Evolutionary conservation across 768 basidiomycete species (phyloP).

Genomic region (Tylopilus subfusipes): DNA sequence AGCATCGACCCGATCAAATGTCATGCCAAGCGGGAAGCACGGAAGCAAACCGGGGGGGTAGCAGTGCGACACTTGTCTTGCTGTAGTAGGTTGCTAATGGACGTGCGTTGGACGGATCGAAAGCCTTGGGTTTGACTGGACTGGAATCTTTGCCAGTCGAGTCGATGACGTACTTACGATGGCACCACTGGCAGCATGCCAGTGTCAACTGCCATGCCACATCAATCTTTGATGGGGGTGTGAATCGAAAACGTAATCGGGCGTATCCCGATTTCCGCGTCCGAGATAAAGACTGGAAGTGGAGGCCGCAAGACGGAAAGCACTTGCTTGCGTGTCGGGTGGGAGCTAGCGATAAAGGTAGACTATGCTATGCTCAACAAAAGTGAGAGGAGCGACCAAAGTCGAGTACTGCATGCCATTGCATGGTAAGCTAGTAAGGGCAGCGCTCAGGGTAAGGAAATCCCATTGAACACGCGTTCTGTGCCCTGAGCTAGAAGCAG

Average conservation of each 20-base stretch:
- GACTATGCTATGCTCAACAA: not conserved
- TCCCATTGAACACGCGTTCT: not conserved
- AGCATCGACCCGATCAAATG: too few species aligned
- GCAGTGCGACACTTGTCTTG: too few species aligned
- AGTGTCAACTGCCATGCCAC: too few species aligned
- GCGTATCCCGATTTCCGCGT: not conserved
- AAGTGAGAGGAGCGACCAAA: not conserved
- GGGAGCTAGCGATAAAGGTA: not conserved
- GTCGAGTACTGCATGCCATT: not conserved
- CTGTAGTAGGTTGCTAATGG: not conserved
- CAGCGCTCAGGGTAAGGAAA: not conserved
- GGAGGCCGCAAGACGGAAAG: not conserved
- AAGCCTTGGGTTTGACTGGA: too few species aligned
- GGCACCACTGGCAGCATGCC: too few species aligned
- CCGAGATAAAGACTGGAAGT: not conserved
- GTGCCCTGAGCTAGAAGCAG: constrained; percentile 14
- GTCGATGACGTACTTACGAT: too few species aligned
- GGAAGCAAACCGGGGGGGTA: not conserved
- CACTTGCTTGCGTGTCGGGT: not conserved
- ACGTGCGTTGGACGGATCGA: not conserved
- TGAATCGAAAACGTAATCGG: not conserved
- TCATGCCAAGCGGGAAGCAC: too few species aligned
- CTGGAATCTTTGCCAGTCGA: too few species aligned
- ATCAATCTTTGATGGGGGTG: not conserved
- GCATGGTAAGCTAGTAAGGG: not conserved